Base-by-base conservation (phyloP, 768 basidiomycete genomes). In the Gyrodon lividus region DNA sequence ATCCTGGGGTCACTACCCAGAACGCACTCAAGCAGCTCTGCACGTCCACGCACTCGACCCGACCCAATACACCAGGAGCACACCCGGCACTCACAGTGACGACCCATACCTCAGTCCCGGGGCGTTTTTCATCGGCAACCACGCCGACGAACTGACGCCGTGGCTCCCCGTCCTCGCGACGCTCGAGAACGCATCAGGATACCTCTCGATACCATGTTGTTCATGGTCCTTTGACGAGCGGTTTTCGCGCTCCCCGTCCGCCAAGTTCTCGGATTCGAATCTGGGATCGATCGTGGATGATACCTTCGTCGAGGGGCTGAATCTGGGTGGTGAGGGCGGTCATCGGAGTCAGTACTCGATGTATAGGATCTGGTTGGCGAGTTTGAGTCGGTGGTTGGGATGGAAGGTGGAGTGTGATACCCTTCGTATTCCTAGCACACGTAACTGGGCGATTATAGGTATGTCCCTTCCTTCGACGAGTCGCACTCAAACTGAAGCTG, bases 111-210 rank as follows among this genome's bases (percentile, higher is more conserved):
- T 82, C 45, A 62, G 61, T 7, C 71, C 73, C 0, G 82, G 77
- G 1, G 70, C 75, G 3, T 98, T 97, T 70, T 70, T 98, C 51
- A 88, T 98, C 44, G 93, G 90, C 8, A 98, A 98, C 71, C 96
- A 98, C 67, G 89, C 95, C 0, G 96, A 98, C 71, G 96, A 98
- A 60, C 75, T 98, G 16, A 95, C 95, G 20, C 96, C 96, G 0
- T 98, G 95, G 95, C 67, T 93, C 0, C 92, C 96, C 0, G 78
- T 97, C 1, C 72, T 97, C 5, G 80, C 93, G 0, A 83, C 86
- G 1, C 57, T 86, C 13, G 70, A 77, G 30, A 59, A 64, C 4
- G 80, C 84, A 0, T 79, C 83, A 0, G 89, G 88, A 5, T 89
- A 89, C 59, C 67, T 92, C 39, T 87, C 80, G 5, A 92, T 98